Evolutionary conservation across 1,139 yeast genomes (phyloP), one percentile per base, ranked within the genome.

Genomic region (Debaryomyces sp.): DNA sequence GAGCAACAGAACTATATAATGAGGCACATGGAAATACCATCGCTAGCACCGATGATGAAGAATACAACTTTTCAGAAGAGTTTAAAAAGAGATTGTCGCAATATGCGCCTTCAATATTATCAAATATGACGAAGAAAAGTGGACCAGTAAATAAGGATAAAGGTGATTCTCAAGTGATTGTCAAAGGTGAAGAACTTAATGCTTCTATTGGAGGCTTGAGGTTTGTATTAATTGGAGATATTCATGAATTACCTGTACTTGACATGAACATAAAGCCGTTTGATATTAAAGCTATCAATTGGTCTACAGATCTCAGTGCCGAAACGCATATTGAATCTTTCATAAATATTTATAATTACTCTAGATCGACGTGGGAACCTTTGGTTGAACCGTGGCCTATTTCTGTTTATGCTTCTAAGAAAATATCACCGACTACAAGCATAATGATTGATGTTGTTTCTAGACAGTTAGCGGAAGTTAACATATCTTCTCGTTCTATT

Each of bases 331-430:
- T 92, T 27, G 89, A 85, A 56, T 80, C 91, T 0, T 83, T 75
- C 55, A 80, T 88, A 9, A 94, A 92, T 64, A 84, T 92, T 22
- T 94, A 87, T 73, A 94, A 94, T 64, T 92, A 92, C 62, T 82
- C 97, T 0, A 84, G 90, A 56, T 91, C 98, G 0, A 83, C 95
- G 0, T 95, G 99, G 99, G 99, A 95, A 59, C 98, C 99, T 0
- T 71, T 95, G 42, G 66, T 94, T 44, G 99, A 95, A 59, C 85
- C 94, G 0, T 89, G 96, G 89, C 87, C 92, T 9, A 73, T 94
- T 46, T 85, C 91, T 0, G 66, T 91, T 15, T 91, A 89, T 63
- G 82, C 88, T 2, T 75, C 88, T 0, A 80, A 77, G 52, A 66
- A 70, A 0, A 52, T 63, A 2, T 70, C 71, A 2, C 79, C 83